A percentile compares a stretch with the other conserved stretches of the same genome.
Conservation (phyloP, 495 filamentous ascomycete genomes). For the Pseudoneurospora amorphoporcata region DNA sequence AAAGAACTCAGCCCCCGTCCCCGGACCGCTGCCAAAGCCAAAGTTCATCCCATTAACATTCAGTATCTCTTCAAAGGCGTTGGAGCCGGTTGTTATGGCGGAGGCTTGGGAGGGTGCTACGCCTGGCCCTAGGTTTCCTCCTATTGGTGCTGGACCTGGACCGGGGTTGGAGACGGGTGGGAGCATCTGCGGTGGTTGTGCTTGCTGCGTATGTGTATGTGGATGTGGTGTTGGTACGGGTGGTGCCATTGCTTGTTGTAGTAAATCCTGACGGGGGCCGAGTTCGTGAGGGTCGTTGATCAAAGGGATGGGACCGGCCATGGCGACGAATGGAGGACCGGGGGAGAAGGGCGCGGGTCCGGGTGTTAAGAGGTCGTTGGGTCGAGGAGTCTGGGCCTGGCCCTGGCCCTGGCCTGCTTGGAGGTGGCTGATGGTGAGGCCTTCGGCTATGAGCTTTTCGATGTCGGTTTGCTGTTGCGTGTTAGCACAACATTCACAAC, state of each 20-base stretch:
- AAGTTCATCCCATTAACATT: slow-evolving; percentile 15
- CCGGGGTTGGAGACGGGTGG: not conserved
- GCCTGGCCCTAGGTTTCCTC: not conserved
- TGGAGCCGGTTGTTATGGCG: slow-evolving; percentile 18
- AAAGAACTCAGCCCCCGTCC: not conserved
- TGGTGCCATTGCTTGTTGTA: not conserved
- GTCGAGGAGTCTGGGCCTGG: slow-evolving; percentile 1
- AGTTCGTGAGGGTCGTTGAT: not conserved
- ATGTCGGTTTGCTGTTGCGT: slow-evolving; percentile 31
- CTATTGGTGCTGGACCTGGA: not conserved
- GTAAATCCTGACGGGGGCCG: not conserved
- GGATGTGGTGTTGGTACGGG: not conserved
- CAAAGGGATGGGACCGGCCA: not conserved
- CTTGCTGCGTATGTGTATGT: slow-evolving; percentile 6
- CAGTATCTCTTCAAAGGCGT: slow-evolving; percentile 20
- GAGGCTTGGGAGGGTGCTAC: slow-evolving; percentile 13
- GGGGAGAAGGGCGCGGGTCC: not conserved
- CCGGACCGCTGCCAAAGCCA: not conserved
- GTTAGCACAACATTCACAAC: slow-evolving; percentile 4
- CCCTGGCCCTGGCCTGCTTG: not conserved
- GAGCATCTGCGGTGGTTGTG: not conserved
- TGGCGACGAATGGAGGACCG: slow-evolving; percentile 6
- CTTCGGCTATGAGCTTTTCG: slow-evolving; percentile 31
- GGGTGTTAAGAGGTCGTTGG: not conserved
- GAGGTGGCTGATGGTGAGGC: slow-evolving; percentile 10